Evolutionary conservation across 1,139 yeast genomes (phyloP).

Genomic region (Lodderomyces pseudojiufengensis): DNA sequence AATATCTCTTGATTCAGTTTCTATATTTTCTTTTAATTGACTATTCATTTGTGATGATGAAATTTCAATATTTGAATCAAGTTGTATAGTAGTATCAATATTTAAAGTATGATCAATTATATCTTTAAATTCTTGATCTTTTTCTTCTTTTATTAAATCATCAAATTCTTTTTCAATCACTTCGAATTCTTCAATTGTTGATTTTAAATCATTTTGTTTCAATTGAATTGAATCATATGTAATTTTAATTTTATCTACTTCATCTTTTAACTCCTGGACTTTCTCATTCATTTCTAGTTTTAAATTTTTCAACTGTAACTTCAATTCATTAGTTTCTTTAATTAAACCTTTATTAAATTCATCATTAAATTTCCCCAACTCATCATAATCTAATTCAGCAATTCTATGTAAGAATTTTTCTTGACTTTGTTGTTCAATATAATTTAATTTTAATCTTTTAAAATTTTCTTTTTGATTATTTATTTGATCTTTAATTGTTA

Average conservation of each 20-base stretch:
- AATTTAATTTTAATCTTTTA: conserved; percentile 54
- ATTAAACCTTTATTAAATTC: conserved; percentile 19
- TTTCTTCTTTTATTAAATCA: conserved; percentile 11
- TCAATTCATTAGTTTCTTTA: conserved; percentile 17
- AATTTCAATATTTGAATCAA: neutral
- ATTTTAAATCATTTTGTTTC: conserved; percentile 13
- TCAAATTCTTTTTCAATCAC: conserved; percentile 20
- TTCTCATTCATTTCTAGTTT: conserved; percentile 18
- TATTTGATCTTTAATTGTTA: conserved; percentile 25
- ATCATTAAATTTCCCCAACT: conserved; percentile 9
- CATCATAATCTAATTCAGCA: conserved; percentile 2
- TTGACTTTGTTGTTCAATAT: conserved; percentile 64
- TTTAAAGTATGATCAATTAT: neutral
- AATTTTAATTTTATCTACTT: conserved; percentile 18
- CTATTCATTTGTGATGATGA: neutral
- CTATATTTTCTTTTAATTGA: conserved; percentile 6
- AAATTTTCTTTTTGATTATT: conserved; percentile 36
- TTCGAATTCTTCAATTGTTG: conserved; percentile 16
- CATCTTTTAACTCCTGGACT: conserved; percentile 18
- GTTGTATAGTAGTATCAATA: neutral
- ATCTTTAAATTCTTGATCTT: conserved; percentile 2
- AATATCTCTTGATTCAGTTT: conserved; percentile 6
- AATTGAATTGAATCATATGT: conserved; percentile 17
- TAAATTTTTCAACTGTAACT: conserved; percentile 18
- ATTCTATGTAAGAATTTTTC: conserved; percentile 50